Evolutionary conservation across 345 rosid genomes (phyloP).

Genomic region (Rhodomyrtus tomentosa): DNA sequence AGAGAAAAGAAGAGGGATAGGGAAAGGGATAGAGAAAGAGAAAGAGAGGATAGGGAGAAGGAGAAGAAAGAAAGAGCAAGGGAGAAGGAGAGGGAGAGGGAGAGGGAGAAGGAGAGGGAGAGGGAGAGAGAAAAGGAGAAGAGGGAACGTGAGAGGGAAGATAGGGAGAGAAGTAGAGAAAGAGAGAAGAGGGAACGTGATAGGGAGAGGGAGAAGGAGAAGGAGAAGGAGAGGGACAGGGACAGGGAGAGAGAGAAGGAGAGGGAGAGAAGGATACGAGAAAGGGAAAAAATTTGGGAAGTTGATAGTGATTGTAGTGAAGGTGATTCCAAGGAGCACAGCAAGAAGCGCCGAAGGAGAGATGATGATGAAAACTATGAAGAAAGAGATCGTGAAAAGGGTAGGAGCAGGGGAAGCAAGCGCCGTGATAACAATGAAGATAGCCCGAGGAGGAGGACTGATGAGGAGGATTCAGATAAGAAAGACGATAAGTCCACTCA

Average conservation of each 20-base stretch:
- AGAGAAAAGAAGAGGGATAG: conserved; percentile 12
- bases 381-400: conserved; percentile 53
- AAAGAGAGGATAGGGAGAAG: conserved; percentile 4
- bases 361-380: conserved; percentile 38
- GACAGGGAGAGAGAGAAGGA: conserved; percentile 27
- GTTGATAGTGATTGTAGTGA: conserved; percentile 48
- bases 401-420: conserved; percentile 42
- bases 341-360: conserved; percentile 49
- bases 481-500: conserved; percentile 36
- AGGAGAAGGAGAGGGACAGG: conserved; percentile 1
- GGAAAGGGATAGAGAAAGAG: conserved; percentile 10
- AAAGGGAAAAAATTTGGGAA: conserved; percentile 49
- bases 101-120: conserved; percentile 15
- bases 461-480: conserved; percentile 43
- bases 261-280: conserved; percentile 46
- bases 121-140: conserved; percentile 14
- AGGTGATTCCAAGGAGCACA: conserved; percentile 30
- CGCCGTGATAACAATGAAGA: conserved; percentile 43
- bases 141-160: conserved; percentile 14
- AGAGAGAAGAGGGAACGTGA: conserved; percentile 25
- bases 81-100: conserved; percentile 1
- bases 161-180: conserved; percentile 20
- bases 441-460: conserved; percentile 40
- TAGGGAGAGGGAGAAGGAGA: conserved; percentile 7
- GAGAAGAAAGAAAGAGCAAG: too few species aligned